phyloP scores from a whole-genome alignment of 192 early-diverging fungal species.

The Coemansia sp. region DNA sequence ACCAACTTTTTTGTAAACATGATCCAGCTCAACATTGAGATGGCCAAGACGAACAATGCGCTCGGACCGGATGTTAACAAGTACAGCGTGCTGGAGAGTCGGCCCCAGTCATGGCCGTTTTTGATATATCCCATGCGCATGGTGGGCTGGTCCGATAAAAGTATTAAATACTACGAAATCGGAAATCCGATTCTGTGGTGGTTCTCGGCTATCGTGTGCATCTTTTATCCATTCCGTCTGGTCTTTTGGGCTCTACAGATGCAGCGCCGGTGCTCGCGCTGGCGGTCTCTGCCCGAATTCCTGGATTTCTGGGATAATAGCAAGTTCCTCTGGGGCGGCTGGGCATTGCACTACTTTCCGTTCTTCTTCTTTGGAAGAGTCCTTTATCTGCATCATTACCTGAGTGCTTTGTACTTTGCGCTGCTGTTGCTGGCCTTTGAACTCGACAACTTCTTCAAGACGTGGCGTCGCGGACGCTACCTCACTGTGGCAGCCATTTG shows the following conservation, averaged over 20 bases:
- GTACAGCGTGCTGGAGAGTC: constrained; percentile 55
- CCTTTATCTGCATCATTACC: constrained; percentile 90
- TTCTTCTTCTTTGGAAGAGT: constrained; percentile 88
- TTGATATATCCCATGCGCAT: constrained; percentile 76
- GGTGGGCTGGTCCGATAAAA: constrained; percentile 76
- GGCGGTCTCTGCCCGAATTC: constrained; percentile 27
- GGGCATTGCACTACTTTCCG: constrained; percentile 82
- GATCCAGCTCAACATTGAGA: constrained; percentile 31
- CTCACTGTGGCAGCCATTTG: constrained; percentile 46
- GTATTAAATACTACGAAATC: constrained; percentile 81
- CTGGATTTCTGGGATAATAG: constrained; percentile 56
- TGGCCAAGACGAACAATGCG: constrained; percentile 45
- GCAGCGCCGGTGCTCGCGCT: constrained; percentile 2
- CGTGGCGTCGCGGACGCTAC: constrained; percentile 51
- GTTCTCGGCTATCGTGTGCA: constrained; percentile 50
- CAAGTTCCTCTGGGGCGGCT: constrained; percentile 80
- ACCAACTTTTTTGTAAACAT: constrained; percentile 24
- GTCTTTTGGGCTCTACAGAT: constrained; percentile 11
- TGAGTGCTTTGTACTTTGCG: constrained; percentile 80
- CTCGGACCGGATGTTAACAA: constrained; percentile 42
- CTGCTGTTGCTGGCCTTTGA: constrained; percentile 71
- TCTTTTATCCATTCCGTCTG: constrained; percentile 19
- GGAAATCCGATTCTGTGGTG: constrained; percentile 88
- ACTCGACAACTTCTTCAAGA: constrained; percentile 63
- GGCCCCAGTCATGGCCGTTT: constrained; percentile 83